Conservation (phyloP, 1,284 basidiomycete species). For the Rhodotorula sp. region DNA sequence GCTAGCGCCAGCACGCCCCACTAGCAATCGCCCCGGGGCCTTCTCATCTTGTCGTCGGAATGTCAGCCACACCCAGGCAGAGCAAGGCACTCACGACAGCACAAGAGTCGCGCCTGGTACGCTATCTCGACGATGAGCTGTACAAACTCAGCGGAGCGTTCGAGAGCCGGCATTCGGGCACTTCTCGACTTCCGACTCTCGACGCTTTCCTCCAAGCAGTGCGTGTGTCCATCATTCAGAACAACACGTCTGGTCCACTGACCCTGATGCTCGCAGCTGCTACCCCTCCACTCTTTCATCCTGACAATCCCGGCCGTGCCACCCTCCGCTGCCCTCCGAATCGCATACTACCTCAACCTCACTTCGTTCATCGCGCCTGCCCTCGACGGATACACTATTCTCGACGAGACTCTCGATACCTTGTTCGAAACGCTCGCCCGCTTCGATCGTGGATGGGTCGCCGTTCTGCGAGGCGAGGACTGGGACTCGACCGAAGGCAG, state of each 20-base stretch:
- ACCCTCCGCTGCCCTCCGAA: slow-evolving; percentile 19
- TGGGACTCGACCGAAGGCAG: slow-evolving; percentile 14
- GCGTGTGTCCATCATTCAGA: background rate
- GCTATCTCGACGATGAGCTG: slow-evolving; percentile 31
- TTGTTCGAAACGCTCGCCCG: slow-evolving; percentile 10
- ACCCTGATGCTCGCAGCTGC: slow-evolving; percentile 1
- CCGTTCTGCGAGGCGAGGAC: slow-evolving; percentile 20
- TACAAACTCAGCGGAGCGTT: slow-evolving; percentile 12
- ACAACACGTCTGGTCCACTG: background rate
- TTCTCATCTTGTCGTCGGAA: no score
- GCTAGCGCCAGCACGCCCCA: no score
- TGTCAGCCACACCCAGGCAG: background rate
- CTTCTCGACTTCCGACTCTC: slow-evolving; percentile 9
- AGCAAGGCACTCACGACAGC: slow-evolving; percentile 4
- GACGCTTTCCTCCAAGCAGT: slow-evolving; percentile 22
- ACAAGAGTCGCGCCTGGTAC: slow-evolving; percentile 26
- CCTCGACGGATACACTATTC: slow-evolving; percentile 24
- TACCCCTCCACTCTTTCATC: slow-evolving; percentile 23
- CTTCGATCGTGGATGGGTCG: slow-evolving; percentile 26
- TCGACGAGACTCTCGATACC: background rate
- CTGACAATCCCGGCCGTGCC: slow-evolving; percentile 24
- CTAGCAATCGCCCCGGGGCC: no score
- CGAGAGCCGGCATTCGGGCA: slow-evolving; percentile 17
- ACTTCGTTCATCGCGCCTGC: slow-evolving; percentile 23
- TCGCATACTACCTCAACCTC: slow-evolving; percentile 27